phyloP scores from a whole-genome alignment of 495 filamentous ascomycete species.

The Penicillium canescens region DNA sequence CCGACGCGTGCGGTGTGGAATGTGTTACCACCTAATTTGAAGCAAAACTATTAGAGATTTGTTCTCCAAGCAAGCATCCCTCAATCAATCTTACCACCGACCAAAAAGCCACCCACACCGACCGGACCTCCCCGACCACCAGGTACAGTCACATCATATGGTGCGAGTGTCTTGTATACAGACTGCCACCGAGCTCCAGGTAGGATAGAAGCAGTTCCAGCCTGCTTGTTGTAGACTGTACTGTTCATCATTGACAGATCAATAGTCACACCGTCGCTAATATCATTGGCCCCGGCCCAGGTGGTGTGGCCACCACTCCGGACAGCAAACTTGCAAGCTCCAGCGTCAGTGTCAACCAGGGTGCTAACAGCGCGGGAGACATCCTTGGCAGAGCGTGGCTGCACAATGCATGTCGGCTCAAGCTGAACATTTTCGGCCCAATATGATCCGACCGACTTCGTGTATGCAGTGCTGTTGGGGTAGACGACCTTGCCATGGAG shows the following conservation, averaged over 20 bases:
- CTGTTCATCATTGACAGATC: conserved; percentile 48
- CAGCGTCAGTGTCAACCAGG: conserved; percentile 15
- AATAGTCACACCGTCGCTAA: conserved; percentile 49
- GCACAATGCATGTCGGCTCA: conserved; percentile 36
- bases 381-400: conserved; percentile 31
- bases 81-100: conserved; percentile 28
- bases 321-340: conserved; percentile 45
- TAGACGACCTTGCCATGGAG: conserved; percentile 12
- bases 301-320: conserved; percentile 50
- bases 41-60: neutral
- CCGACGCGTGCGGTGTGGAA: conserved; percentile 43
- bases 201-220: conserved; percentile 36
- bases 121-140: conserved; percentile 44
- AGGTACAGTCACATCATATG: conserved; percentile 29
- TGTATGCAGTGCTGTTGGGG: conserved; percentile 16
- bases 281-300: conserved; percentile 35
- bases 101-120: conserved; percentile 43
- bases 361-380: conserved; percentile 34
- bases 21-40: conserved; percentile 34
- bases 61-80: neutral
- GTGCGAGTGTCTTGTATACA: conserved; percentile 41
- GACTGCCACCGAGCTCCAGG: conserved; percentile 45
- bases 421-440: conserved; percentile 35
- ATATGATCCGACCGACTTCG: conserved; percentile 23
- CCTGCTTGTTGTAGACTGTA: conserved; percentile 37